Evolutionary conservation across 345 rosid species (phyloP), one percentile per base, ranked within the genome.

Genomic region (Garcia nutans): DNA sequence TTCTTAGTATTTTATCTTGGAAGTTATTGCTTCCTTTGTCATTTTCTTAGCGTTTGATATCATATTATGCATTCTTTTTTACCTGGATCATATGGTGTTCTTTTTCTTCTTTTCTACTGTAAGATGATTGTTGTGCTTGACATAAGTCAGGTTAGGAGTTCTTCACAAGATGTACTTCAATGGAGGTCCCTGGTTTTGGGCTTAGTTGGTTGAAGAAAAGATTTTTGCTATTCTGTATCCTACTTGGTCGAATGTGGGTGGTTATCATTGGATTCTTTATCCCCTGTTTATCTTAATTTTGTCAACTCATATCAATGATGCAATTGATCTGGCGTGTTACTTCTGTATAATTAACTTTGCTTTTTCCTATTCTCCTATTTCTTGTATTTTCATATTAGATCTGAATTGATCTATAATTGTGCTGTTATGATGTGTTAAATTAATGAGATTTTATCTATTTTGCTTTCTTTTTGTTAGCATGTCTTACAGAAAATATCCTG

Each of bases 131-230:
- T 73, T 70, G 68, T 86, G 86, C 94, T 90, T 89, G 79, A 88
- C 97, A 74, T 71, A 23, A 74, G 49, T 63, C 68, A 66, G 73
- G 76, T 73, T 88, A 83, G 91, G 88, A 79, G 85, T 84, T 81
- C 82, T 78, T 86, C 71, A 31, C 73, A 65, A 88, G 85, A 78
- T 79, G 61, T 84, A 81, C 81, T 77, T 82, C 65, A 60, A 44
- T 86, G 88, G 88, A 83, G 83, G 83, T 81, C 85, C 89, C 71
- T 82, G 90, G 79, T 78, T 77, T 80, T 83, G 86, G 80, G 80
- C 71, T 79, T 78, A 82, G 76, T 82, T 70, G 61, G 79, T 78
- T 83, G 86, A 87, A 82, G 86, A 68, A 76, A 74, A 75, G 82
- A 86, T 54, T 58, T 79, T 82, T 72, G 78, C 86, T 77, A 70